Evolutionary conservation across 257 asterid species (phyloP), one percentile per base, ranked within the genome.

Genomic region (Plectranthus barbatus): DNA sequence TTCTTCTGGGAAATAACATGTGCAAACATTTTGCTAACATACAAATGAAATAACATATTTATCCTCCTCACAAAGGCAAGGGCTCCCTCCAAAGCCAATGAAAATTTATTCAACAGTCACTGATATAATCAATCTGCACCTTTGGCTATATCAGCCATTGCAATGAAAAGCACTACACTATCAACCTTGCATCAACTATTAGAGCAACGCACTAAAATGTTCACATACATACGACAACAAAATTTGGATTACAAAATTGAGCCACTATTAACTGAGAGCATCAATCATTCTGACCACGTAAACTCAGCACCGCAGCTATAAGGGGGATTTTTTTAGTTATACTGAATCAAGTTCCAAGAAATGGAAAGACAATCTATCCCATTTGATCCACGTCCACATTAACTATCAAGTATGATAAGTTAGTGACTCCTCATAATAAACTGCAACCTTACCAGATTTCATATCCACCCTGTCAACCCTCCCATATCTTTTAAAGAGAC

Each of bases 381-480:
- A 11, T 13, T 71, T 45, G 33, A 24, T 44, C 53, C 56, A 34
- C 19, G 68, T 53, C 34, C 31, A 47, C 24, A 50, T 47, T n/a
- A 13, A 42, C 15, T 4, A 14, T 20, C 41, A 56, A 26, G 15
- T 4, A 10, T 37, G 29, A 54, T 57, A n/a, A 2, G 39, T 57
- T 8, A 26, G 17, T 21, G 51, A 12, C 4, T 31, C 12, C 2
- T 58, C 49, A 45, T 70, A 56, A 36, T 26, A 66, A 49, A 44
- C n/a, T 6, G 56, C 9, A 60, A 72, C 41, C 60, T 74, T 60
- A 88, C 98, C 98, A 59, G 98, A 74, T 81, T 91, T 91, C 88
- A 91, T 68, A 75, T 91, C 98, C 69, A 91, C 92, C 84, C 95
- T 83, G 50, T 88, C 96, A 50, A 88, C 90, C 83, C 80, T 86